Evolutionary conservation across 1,139 yeast species (phyloP).

Genomic region (Lodderomyces parapsilosis): DNA sequence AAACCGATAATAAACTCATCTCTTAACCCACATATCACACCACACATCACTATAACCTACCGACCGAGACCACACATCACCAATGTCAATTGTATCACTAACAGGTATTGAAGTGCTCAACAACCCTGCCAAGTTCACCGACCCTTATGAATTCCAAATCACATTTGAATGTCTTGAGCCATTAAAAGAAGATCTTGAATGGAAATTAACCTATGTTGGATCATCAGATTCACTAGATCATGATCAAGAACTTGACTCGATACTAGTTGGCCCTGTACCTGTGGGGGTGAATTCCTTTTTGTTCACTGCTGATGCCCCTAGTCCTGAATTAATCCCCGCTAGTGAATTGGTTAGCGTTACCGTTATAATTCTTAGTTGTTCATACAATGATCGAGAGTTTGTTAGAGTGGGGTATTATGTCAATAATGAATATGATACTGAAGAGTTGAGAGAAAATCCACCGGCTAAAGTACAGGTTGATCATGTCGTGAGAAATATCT

Average conservation of each 20-base stretch:
- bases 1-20: too few relatives aligned
- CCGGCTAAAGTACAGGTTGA: constrained; percentile 93
- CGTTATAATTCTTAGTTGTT: constrained; percentile 86
- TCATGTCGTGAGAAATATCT: constrained; percentile 87
- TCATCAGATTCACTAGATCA: constrained; percentile 90
- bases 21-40: too few relatives aligned
- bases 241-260: constrained; percentile 94
- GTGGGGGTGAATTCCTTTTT: constrained; percentile 93
- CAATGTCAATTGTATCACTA: constrained; percentile 91
- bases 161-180: constrained; percentile 97
- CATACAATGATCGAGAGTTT: constrained; percentile 90
- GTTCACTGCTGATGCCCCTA: constrained; percentile 94
- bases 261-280: constrained; percentile 96
- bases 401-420: constrained; percentile 97
- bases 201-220: constrained; percentile 97
- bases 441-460: constrained; percentile 90
- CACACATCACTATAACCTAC: too few relatives aligned
- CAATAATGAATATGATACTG: constrained; percentile 92
- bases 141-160: constrained; percentile 93
- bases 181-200: constrained; percentile 87
- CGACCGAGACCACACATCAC: too few relatives aligned
- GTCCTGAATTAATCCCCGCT: constrained; percentile 93
- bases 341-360: constrained; percentile 94
- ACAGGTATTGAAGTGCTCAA: constrained; percentile 89
- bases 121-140: constrained; percentile 93